phyloP scores from a whole-genome alignment of 495 filamentous ascomycete genomes.

The Daldinia loculata region DNA sequence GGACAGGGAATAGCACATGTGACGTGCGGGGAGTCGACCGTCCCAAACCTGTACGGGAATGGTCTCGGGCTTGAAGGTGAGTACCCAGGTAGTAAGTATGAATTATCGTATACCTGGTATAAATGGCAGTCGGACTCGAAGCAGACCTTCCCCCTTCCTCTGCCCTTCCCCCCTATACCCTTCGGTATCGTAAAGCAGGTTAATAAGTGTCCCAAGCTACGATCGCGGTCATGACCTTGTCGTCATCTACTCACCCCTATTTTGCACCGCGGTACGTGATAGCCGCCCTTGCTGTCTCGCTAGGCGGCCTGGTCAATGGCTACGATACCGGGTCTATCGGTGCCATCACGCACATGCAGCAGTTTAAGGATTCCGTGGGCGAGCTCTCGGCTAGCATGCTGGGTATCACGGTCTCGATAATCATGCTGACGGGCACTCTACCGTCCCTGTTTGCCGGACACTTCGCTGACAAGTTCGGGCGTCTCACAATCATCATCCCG shows the following conservation, averaged over 20 bases:
- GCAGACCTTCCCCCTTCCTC: background rate
- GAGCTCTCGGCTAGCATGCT: constrained; percentile 62
- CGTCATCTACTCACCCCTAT: constrained; percentile 20
- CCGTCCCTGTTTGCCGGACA: constrained; percentile 70
- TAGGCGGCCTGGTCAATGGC: constrained; percentile 47
- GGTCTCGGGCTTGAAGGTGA: constrained; percentile 20
- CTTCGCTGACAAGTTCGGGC: constrained; percentile 66
- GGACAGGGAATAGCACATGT: background rate
- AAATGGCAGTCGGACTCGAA: background rate
- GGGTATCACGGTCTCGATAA: constrained; percentile 69
- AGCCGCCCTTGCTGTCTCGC: constrained; percentile 37
- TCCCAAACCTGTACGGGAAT: constrained; percentile 11
- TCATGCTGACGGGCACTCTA: constrained; percentile 68
- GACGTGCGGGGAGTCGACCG: constrained; percentile 22
- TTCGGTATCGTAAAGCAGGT: background rate
- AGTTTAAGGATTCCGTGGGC: constrained; percentile 61
- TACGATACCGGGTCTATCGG: constrained; percentile 73
- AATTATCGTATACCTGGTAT: background rate
- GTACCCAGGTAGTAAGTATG: background rate
- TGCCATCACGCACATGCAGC: constrained; percentile 67
- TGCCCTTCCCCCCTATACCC: background rate
- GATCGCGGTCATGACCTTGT: constrained; percentile 4
- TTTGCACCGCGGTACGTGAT: constrained; percentile 41
- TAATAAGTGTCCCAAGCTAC: background rate
- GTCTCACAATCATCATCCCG: constrained; percentile 61